phyloP scores from a whole-genome alignment of 1,139 yeast species.

The Saccharomyces pastorianus region DNA sequence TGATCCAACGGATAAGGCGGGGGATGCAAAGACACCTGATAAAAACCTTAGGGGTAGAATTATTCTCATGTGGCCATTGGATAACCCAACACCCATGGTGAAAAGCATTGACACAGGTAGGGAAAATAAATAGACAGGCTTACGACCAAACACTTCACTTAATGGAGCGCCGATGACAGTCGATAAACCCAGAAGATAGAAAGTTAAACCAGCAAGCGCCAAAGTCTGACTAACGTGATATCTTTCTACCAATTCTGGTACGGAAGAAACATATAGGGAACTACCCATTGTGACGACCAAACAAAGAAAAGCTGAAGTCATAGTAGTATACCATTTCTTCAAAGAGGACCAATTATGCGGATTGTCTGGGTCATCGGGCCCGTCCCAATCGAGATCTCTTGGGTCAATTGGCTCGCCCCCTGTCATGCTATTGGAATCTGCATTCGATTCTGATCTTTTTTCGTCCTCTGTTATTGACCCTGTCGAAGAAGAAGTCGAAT shows the following conservation, averaged over 20 bases:
- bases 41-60: slow-evolving; percentile 67
- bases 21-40: slow-evolving; percentile 74
- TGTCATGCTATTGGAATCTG: neutral
- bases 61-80: slow-evolving; percentile 45
- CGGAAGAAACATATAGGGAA: slow-evolving; percentile 57
- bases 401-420: slow-evolving; percentile 30
- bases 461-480: neutral
- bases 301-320: slow-evolving; percentile 56
- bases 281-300: slow-evolving; percentile 65
- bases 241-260: slow-evolving; percentile 41
- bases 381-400: slow-evolving; percentile 51
- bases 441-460: neutral
- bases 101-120: slow-evolving; percentile 65
- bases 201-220: slow-evolving; percentile 58
- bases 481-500: neutral
- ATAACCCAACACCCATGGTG: slow-evolving; percentile 67
- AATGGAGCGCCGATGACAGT: slow-evolving; percentile 73
- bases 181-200: slow-evolving; percentile 64
- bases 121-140: slow-evolving; percentile 49
- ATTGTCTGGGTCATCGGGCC: slow-evolving; percentile 48
- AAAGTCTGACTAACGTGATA: slow-evolving; percentile 51
- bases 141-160: slow-evolving; percentile 68
- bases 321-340: slow-evolving; percentile 58
- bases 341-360: slow-evolving; percentile 59
- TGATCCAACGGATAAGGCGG: slow-evolving; percentile 80